Percentiles rank a stretch among this genome's conserved stretches.
Conservation (phyloP, 2,329 filamentous ascomycete genomes). For the Cordyceps fumosorosea region DNA sequence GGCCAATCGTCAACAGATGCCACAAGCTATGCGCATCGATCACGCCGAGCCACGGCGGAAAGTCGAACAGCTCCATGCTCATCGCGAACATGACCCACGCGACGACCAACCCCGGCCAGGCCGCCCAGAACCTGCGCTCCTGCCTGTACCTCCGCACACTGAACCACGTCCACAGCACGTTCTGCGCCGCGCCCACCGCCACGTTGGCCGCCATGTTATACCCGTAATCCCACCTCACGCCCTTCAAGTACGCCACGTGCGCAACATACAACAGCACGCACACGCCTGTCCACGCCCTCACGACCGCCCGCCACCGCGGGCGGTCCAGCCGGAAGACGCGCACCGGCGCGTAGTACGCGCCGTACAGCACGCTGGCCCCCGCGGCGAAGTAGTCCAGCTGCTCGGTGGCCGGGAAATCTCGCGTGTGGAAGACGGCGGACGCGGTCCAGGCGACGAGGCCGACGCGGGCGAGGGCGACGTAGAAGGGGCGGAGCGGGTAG, state of each 20-base stretch:
- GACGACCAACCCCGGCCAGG: constrained; percentile 85
- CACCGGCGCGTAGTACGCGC: constrained; percentile 77
- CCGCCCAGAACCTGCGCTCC: constrained; percentile 69
- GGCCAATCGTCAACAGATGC: constrained; percentile 88
- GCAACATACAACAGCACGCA: constrained; percentile 65
- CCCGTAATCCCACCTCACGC: constrained; percentile 87
- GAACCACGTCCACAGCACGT: constrained; percentile 80
- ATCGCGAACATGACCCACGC: constrained; percentile 89
- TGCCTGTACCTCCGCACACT: constrained; percentile 67
- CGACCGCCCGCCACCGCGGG: constrained; percentile 37
- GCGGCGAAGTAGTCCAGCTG: constrained; percentile 95
- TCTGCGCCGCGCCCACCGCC: constrained; percentile 69
- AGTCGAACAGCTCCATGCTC: constrained; percentile 93
- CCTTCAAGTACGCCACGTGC: constrained; percentile 78
- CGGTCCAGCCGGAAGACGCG: constrained; percentile 77
- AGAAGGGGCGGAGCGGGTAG: constrained; percentile 76
- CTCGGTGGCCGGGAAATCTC: constrained; percentile 81
- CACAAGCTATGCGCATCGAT: constrained; percentile 93
- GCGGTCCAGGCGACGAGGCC: constrained; percentile 80
- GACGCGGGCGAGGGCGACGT: constrained; percentile 71
- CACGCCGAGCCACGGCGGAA: constrained; percentile 73
- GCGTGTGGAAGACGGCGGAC: constrained; percentile 85
- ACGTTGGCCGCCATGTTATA: constrained; percentile 99
- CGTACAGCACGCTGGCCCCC: constrained; percentile 83
- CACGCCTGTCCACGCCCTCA: constrained; percentile 68